These are phyloP conservation scores for Podila epicladia DNA, from an alignment of 192 early-diverging fungal genomes.

Conservation along the genomic window DNA sequence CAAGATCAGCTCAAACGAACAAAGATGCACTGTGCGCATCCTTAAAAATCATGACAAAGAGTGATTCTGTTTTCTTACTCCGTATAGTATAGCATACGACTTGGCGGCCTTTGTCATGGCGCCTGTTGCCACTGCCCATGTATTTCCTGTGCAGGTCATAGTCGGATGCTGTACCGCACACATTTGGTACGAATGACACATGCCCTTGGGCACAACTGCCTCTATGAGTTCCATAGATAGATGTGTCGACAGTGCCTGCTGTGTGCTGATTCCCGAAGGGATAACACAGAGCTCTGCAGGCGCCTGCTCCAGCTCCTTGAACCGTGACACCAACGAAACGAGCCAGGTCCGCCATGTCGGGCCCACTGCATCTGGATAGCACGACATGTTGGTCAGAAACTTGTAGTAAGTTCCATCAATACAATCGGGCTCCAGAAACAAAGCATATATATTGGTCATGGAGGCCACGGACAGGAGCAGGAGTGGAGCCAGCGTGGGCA, in stretches of 20 bases:
- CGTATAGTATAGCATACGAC: slow-evolving; percentile 70
- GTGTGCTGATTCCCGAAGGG: slow-evolving; percentile 46
- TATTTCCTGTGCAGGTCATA: slow-evolving; percentile 47
- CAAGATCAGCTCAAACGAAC: background rate
- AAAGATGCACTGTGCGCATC: background rate
- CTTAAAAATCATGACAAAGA: no score
- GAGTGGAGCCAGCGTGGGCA: slow-evolving; percentile 47
- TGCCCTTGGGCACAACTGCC: slow-evolving; percentile 32
- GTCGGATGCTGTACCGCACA: slow-evolving; percentile 71
- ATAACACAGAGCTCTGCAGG: slow-evolving; percentile 33
- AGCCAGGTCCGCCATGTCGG: slow-evolving; percentile 49
- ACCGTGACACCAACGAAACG: slow-evolving; percentile 16
- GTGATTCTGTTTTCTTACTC: no score
- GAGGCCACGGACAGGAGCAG: slow-evolving; percentile 56
- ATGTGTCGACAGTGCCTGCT: no score
- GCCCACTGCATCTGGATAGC: slow-evolving; percentile 52
- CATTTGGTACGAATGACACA: slow-evolving; percentile 62
- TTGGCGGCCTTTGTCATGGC: slow-evolving; percentile 62
- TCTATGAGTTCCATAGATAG: slow-evolving; percentile 63
- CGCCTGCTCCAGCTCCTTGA: slow-evolving; percentile 22
- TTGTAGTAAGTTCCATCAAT: slow-evolving; percentile 64
- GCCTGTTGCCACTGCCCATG: slow-evolving; percentile 50
- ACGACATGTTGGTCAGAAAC: slow-evolving; percentile 60
- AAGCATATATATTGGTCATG: slow-evolving; percentile 57
- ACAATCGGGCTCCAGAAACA: slow-evolving; percentile 64